Percentiles rank a stretch among this genome's conserved stretches.
Evolutionary conservation across 1,139 yeast species (phyloP).

Genomic region (Sugiyamaella xylanicola): DNA sequence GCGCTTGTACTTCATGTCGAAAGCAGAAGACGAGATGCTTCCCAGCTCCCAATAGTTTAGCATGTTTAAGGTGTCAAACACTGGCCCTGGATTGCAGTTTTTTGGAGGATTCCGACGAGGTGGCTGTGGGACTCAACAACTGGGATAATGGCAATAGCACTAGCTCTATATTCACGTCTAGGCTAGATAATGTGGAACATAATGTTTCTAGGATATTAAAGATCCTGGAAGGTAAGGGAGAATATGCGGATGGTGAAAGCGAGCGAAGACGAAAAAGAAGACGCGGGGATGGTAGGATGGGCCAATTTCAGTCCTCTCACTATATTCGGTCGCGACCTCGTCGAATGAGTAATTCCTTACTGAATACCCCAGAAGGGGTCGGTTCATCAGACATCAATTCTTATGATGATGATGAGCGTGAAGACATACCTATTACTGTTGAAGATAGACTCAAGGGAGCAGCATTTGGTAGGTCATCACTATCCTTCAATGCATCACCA

Average conservation of each 20-base stretch:
- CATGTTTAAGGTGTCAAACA: constrained; percentile 61
- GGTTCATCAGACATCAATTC: background rate
- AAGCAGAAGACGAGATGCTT: constrained; percentile 66
- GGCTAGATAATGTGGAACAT: constrained; percentile 31
- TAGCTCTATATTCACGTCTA: background rate
- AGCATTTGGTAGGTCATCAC: constrained; percentile 47
- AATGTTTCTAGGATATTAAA: constrained; percentile 35
- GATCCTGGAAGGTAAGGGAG: constrained; percentile 21
- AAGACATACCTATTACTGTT: constrained; percentile 2
- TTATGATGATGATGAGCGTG: background rate
- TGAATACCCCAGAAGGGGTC: constrained; percentile 4
- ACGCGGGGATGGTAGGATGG: constrained; percentile 4
- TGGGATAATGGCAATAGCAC: constrained; percentile 9
- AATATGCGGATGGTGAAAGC: background rate
- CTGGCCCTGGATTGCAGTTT: constrained; percentile 57
- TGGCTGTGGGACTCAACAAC: constrained; percentile 15
- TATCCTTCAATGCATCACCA: constrained; percentile 53
- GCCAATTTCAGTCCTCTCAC: background rate
- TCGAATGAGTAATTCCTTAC: background rate
- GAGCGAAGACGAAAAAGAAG: background rate
- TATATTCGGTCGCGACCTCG: constrained; percentile 10
- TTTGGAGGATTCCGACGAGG: constrained; percentile 27
- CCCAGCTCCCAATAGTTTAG: constrained; percentile 49
- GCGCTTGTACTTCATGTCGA: constrained; percentile 63
- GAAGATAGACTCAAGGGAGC: constrained; percentile 28